Percentiles rank a stretch among this genome's conserved stretches.
phyloP scores from a whole-genome alignment of 1,139 yeast species.

The Debaryomyces coudertii region DNA sequence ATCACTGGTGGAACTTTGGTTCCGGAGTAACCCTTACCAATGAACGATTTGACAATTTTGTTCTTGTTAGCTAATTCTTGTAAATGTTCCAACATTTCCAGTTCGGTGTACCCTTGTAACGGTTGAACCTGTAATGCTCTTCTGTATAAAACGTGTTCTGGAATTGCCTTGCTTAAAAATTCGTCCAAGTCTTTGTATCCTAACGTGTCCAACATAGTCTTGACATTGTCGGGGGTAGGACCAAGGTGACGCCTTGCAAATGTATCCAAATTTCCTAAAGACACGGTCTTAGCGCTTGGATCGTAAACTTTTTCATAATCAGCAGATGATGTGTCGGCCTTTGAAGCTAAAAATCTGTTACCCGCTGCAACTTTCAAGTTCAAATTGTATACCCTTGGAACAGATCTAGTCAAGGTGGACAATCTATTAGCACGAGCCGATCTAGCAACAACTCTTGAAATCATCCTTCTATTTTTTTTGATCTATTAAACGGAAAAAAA shows the following conservation, averaged over 20 bases:
- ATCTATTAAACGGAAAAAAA: slow-evolving; percentile 1
- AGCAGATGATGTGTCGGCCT: slow-evolving; percentile 52
- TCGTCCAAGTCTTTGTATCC: slow-evolving; percentile 71
- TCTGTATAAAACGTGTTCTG: slow-evolving; percentile 69
- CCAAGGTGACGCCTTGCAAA: slow-evolving; percentile 93
- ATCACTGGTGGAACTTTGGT: slow-evolving; percentile 90
- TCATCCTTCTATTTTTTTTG: slow-evolving; percentile 7
- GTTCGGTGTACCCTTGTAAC: slow-evolving; percentile 74
- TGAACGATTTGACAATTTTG: slow-evolving; percentile 68
- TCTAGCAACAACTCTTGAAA: slow-evolving; percentile 10
- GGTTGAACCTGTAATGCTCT: slow-evolving; percentile 69
- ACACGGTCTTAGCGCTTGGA: slow-evolving; percentile 32
- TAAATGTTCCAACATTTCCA: slow-evolving; percentile 74
- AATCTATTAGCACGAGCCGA: slow-evolving; percentile 8
- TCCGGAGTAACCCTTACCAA: slow-evolving; percentile 95
- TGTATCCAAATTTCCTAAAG: slow-evolving; percentile 62
- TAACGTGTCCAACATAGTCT: slow-evolving; percentile 63
- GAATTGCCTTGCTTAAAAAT: slow-evolving; percentile 75
- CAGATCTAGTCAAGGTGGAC: slow-evolving; percentile 1
- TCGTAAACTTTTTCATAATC: slow-evolving; percentile 45
- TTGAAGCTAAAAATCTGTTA: slow-evolving; percentile 26
- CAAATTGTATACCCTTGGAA: slow-evolving; percentile 3
- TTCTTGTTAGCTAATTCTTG: slow-evolving; percentile 74
- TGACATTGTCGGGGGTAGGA: slow-evolving; percentile 66
- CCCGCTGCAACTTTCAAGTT: not conserved